Evolutionary conservation across 179 eudicot genomes (phyloP).

Genomic region (Vitellaria paradoxa): DNA sequence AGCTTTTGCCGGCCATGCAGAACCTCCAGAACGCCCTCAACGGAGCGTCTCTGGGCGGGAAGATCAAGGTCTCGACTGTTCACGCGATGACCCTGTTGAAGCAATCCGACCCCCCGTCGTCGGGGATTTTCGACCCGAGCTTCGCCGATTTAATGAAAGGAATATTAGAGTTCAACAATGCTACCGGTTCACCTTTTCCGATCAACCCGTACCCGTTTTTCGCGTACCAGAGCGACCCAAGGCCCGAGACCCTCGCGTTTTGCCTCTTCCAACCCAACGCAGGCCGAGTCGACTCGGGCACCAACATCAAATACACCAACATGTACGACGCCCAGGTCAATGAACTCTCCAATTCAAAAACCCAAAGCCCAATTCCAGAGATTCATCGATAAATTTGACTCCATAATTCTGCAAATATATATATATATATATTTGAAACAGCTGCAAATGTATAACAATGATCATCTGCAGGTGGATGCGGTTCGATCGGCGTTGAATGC

Average conservation of each 20-base stretch:
- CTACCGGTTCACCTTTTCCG: constrained; percentile 69
- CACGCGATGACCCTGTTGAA: constrained; percentile 79
- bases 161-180: constrained; percentile 56
- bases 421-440: no score
- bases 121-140: constrained; percentile 62
- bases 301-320: constrained; percentile 80
- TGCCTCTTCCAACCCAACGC: constrained; percentile 87
- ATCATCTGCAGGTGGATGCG: constrained; percentile 70
- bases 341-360: no score
- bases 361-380: no score
- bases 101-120: constrained; percentile 87
- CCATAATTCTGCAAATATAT: no score
- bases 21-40: constrained; percentile 67
- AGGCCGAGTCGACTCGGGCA: constrained; percentile 72
- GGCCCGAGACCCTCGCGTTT: constrained; percentile 84
- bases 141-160: constrained; percentile 58
- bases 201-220: constrained; percentile 94
- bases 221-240: constrained; percentile 82
- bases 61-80: constrained; percentile 88
- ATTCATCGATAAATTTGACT: no score
- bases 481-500: constrained; percentile 80
- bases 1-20: constrained; percentile 79
- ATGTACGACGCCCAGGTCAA: constrained; percentile 97
- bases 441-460: no score
- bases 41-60: constrained; percentile 55